These are phyloP conservation scores for Theileria parva DNA, from an alignment of 169 alveolate genomes.

Conservation along the genomic window DNA sequence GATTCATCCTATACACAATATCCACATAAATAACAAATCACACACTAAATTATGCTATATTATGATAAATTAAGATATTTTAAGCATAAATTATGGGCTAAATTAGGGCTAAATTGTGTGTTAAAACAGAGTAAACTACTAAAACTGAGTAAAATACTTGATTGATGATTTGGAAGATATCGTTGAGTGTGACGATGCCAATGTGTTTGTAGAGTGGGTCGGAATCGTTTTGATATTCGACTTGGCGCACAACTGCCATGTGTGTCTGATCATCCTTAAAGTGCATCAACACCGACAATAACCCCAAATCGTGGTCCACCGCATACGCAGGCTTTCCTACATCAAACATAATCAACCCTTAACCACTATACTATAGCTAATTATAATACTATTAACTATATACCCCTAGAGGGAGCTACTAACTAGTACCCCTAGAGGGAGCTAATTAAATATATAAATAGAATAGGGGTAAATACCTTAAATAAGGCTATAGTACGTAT, in stretches of 20 bases:
- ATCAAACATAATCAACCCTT: not conserved
- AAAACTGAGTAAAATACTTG: slow-evolving; percentile 18
- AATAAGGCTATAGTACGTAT: too few relatives aligned
- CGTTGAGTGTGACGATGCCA: slow-evolving; percentile 72
- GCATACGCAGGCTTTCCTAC: slow-evolving; percentile 53
- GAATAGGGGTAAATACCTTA: too few relatives aligned
- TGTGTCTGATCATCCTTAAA: slow-evolving; percentile 46
- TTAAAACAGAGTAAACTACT: not conserved
- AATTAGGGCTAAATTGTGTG: not conserved
- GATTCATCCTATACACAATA: slow-evolving; percentile 8
- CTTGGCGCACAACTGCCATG: slow-evolving; percentile 73
- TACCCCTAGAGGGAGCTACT: too few relatives aligned
- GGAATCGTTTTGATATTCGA: slow-evolving; percentile 31
- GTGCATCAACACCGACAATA: slow-evolving; percentile 32
- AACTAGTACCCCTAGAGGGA: too few relatives aligned
- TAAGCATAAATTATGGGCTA: too few relatives aligned
- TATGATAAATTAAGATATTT: too few relatives aligned
- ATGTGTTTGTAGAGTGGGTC: slow-evolving; percentile 74
- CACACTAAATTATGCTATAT: too few relatives aligned
- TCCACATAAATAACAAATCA: too few relatives aligned
- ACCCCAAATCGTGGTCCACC: slow-evolving; percentile 39
- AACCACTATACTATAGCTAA: too few relatives aligned
- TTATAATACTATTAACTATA: too few relatives aligned
- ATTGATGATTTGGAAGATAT: slow-evolving; percentile 39
- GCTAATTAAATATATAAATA: too few relatives aligned